Evolutionary conservation across 208 protist genomes (phyloP).

Genomic region (Acanthamoeba lenticulata): DNA sequence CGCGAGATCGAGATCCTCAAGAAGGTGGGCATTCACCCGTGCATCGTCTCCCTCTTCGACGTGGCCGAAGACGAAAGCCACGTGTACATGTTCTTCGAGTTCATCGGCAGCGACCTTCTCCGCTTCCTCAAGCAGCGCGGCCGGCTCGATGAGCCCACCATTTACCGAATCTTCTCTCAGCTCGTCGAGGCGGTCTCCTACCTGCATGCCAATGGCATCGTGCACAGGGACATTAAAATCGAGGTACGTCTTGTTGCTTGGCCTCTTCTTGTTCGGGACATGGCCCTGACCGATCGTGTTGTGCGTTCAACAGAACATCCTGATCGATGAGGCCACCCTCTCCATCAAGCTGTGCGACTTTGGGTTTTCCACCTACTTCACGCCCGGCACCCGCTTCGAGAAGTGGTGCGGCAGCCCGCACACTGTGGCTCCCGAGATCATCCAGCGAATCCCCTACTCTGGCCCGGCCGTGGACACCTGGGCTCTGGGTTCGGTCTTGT

Average conservation of each 20-base stretch:
- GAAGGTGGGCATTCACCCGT: conserved; percentile 1
- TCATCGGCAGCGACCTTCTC: background rate
- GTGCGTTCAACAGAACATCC: conserved; percentile 84
- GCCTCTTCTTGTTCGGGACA: background rate
- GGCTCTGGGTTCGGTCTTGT: conserved; percentile 97
- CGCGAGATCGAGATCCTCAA: conserved; percentile 26
- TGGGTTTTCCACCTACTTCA: conserved; percentile 57
- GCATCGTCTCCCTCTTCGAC: background rate
- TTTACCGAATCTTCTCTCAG: conserved; percentile 18
- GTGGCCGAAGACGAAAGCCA: background rate
- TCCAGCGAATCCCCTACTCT: conserved; percentile 86
- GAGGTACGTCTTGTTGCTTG: background rate
- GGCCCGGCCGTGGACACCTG: conserved; percentile 96
- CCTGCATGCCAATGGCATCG: background rate
- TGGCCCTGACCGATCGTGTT: background rate
- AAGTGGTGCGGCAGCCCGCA: conserved; percentile 94
- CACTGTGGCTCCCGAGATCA: conserved; percentile 93
- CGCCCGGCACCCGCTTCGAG: conserved; percentile 75
- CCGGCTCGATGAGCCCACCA: background rate
- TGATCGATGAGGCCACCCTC: conserved; percentile 85
- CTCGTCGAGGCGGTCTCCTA: conserved; percentile 31
- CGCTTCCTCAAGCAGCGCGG: conserved; percentile 19
- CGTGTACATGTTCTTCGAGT: conserved; percentile 51
- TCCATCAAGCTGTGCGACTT: conserved; percentile 38
- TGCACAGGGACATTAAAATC: conserved; percentile 44